These are phyloP conservation scores for Neurospora hispaniola DNA, from an alignment of 495 filamentous ascomycete genomes.

Conservation along the genomic window DNA sequence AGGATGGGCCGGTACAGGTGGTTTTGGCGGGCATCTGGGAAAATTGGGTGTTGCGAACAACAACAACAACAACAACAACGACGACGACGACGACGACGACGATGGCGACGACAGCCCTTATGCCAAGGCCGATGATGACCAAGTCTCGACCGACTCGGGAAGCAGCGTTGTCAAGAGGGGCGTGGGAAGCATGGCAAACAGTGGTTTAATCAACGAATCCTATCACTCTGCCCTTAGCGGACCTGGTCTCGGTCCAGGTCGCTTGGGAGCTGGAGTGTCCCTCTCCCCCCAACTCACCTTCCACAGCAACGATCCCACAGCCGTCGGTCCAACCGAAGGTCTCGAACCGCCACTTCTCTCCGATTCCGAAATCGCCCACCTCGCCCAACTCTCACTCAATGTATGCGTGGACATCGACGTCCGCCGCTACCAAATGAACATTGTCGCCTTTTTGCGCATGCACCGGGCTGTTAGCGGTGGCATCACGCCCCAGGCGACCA, in stretches of 20 bases:
- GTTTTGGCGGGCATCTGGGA: not conserved
- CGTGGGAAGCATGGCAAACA: not conserved
- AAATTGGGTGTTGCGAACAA: not conserved
- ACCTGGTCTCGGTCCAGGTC: not conserved
- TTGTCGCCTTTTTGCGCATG: conserved; percentile 72
- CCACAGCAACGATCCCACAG: not conserved
- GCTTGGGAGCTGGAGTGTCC: not conserved
- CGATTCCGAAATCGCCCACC: conserved; percentile 28
- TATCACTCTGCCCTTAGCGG: not conserved
- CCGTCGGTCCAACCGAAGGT: not conserved
- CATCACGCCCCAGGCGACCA: conserved; percentile 64
- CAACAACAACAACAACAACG: conserved; percentile 1
- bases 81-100: not conserved
- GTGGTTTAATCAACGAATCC: not conserved
- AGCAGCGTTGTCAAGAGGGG: conserved; percentile 23
- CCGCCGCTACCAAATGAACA: conserved; percentile 70
- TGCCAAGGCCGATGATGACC: conserved; percentile 16
- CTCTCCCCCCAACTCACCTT: not conserved
- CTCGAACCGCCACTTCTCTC: conserved; percentile 10
- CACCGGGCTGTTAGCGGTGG: conserved; percentile 76
- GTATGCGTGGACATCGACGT: conserved; percentile 47
- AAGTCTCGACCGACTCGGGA: conserved; percentile 18
- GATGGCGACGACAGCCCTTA: conserved; percentile 1
- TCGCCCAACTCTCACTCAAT: conserved; percentile 21
- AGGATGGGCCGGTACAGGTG: not conserved